Base-by-base conservation (phyloP, 2,329 filamentous ascomycete genomes). In the Ambrosiella xylebori region DNA sequence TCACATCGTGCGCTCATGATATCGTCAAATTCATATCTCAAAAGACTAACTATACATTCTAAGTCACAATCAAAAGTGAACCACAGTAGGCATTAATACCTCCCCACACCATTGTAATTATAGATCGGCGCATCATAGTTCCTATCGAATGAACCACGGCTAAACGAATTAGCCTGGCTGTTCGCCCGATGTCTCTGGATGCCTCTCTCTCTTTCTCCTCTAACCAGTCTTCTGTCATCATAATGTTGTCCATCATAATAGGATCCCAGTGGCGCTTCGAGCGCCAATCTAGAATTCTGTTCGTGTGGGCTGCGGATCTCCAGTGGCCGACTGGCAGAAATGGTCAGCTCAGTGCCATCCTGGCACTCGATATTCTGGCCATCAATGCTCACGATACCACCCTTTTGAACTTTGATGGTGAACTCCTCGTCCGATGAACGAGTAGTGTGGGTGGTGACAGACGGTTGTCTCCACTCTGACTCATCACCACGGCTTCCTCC, bases 371-470 rank as follows among this genome's bases (percentile, higher is more conserved):
- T 80, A 65, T 80, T 76, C 8, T 79, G 72, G 36, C 75, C 75
- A 41, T 75, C 75, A 35, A 81, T 72, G 62, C 76, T 75, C 58
- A 84, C 74, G 19, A 75, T 71, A n/a, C 71, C 71, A 11, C 77
- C 78, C 27, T 73, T 76, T 9, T 36, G 47, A 52, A 84, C 72
- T 62, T 78, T 78, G 66, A 84, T 82, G 13, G 78, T 83, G 59
- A 82, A 71, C 61, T 82, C 78, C 41, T 82, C 78, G 57, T 78
- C 76, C 2, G 68, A 71, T 7, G 76, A 78, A 39, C 76, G 71
- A 3, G 80, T 84, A 8, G 80, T 79, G 45, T 78, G 74, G 11
- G 80, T 83, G 0, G 80, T 80, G 36, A 77, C 78, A 57, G 79
- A 82, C 62, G 77, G 76, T 62, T 74, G 59, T 57, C 52, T 75